Evolutionary conservation across 306 rosid genomes (phyloP).

Genomic region (Citrullus colocynthis): DNA sequence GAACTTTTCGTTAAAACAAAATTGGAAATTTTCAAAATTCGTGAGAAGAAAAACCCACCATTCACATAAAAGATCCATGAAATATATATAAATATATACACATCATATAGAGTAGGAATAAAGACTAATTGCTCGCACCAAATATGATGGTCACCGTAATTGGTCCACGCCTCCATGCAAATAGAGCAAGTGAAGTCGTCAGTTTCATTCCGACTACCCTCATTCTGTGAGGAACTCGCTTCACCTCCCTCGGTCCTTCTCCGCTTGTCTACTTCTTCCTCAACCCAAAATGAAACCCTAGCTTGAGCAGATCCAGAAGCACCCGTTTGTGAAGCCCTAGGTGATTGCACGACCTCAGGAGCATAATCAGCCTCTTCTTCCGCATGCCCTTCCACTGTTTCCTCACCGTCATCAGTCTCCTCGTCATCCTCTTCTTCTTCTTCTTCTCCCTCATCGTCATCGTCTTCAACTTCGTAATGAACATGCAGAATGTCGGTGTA

Average conservation of each 20-base stretch:
- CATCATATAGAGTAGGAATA: not conserved
- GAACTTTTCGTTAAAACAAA: not conserved
- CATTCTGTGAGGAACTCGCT: conserved; percentile 34
- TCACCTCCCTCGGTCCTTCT: conserved; percentile 44
- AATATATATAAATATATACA: not conserved
- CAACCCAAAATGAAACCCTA: conserved; percentile 7
- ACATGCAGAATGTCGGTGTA: not conserved
- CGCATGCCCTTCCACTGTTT: conserved; percentile 5
- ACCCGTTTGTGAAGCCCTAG: conserved; percentile 18
- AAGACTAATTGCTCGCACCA: conserved; percentile 26
- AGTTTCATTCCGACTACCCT: conserved; percentile 32
- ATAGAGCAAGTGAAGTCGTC: conserved; percentile 74
- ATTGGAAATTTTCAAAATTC: too few relatives aligned
- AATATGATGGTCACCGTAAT: conserved; percentile 49
- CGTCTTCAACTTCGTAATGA: not conserved
- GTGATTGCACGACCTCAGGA: conserved; percentile 3
- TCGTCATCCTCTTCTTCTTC: conserved; percentile 9
- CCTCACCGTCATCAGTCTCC: conserved; percentile 5
- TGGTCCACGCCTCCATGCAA: conserved; percentile 75
- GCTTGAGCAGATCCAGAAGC: conserved; percentile 11
- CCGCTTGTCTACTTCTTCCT: conserved; percentile 41
- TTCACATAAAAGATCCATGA: not conserved
- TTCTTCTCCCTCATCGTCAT: not conserved
- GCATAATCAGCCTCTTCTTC: conserved; percentile 18
- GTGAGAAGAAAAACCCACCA: too few relatives aligned